Evolutionary conservation across 345 rosid genomes (phyloP).

Genomic region (Microcos paniculata): DNA sequence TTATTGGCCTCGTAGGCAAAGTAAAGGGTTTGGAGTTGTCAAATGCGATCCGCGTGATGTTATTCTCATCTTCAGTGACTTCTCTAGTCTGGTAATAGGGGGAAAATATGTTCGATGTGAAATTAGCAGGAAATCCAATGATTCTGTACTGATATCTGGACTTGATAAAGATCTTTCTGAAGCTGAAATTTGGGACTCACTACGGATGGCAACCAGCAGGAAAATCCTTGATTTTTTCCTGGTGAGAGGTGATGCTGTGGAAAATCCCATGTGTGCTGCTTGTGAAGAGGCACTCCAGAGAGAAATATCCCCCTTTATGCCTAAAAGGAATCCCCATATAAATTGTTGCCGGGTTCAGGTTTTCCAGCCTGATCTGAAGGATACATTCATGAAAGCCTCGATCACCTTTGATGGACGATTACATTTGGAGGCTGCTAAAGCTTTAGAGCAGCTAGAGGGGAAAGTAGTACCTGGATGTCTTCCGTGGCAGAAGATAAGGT

Average conservation of each 20-base stretch:
- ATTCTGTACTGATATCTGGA: conserved; percentile 43
- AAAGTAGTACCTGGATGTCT: conserved; percentile 61
- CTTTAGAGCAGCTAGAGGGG: conserved; percentile 79
- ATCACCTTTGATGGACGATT: conserved; percentile 77
- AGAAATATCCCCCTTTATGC: conserved; percentile 61
- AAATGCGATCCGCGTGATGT: conserved; percentile 52
- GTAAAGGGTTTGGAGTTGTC: conserved; percentile 55
- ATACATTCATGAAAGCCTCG: conserved; percentile 45
- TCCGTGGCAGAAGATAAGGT: conserved; percentile 81
- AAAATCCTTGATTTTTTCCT: conserved; percentile 55
- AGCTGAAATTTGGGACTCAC: conserved; percentile 50
- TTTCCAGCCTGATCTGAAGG: conserved; percentile 51
- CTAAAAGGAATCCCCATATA: conserved; percentile 46
- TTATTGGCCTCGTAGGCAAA: conserved; percentile 67
- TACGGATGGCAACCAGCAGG: conserved; percentile 47
- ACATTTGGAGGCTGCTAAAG: conserved; percentile 95
- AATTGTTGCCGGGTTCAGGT: conserved; percentile 60
- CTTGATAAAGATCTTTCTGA: conserved; percentile 69
- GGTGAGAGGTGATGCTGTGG: conserved; percentile 51
- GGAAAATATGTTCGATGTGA: conserved; percentile 40
- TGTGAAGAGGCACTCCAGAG: conserved; percentile 55
- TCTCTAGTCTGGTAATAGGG: conserved; percentile 46
- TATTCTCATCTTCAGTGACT: conserved; percentile 36
- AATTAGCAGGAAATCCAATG: conserved; percentile 28
- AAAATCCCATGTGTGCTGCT: conserved; percentile 39